A percentile compares a stretch with the other conserved stretches of the same genome.
Evolutionary conservation across 2,329 filamentous ascomycete species (phyloP).

Genomic region (Tolypocladium guangdongense): DNA sequence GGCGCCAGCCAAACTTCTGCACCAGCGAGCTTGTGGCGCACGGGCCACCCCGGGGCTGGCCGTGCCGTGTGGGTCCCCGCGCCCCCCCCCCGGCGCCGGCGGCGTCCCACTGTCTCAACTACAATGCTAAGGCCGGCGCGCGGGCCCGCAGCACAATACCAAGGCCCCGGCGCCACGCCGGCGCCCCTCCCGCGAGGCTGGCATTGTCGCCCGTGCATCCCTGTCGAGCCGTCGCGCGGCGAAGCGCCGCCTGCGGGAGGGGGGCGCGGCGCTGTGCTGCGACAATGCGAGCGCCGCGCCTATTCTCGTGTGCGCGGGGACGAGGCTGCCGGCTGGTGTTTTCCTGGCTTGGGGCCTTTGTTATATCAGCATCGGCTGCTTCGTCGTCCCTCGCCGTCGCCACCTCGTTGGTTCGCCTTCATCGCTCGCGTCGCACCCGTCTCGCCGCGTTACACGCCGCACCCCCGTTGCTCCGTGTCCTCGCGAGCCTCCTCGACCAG

Average conservation of each 20-base stretch:
- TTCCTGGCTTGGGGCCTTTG: no score
- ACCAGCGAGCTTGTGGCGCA: no score
- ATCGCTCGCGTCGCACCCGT: neutral
- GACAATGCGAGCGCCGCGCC: neutral
- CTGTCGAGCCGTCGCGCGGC: neutral
- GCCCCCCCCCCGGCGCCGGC: neutral
- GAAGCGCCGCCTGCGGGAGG: neutral
- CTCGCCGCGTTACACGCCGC: slow-evolving; percentile 3
- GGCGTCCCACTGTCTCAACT: slow-evolving; percentile 12
- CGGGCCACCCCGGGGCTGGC: no score
- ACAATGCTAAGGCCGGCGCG: slow-evolving; percentile 23
- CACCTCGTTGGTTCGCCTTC: neutral
- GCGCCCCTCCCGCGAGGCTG: neutral
- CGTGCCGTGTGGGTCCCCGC: no score
- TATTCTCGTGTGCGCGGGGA: no score
- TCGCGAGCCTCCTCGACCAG: no score
- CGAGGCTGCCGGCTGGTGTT: no score
- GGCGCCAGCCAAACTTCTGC: neutral
- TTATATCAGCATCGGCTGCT: neutral
- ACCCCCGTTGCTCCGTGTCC: neutral
- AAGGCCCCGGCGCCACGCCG: slow-evolving; percentile 9
- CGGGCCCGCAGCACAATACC: slow-evolving; percentile 20
- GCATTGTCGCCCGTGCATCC: neutral
- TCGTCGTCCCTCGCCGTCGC: neutral
- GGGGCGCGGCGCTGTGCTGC: no score